These are phyloP conservation scores for Calonectria hawksworthii DNA, from an alignment of 2,329 filamentous ascomycete genomes.

Conservation along the genomic window DNA sequence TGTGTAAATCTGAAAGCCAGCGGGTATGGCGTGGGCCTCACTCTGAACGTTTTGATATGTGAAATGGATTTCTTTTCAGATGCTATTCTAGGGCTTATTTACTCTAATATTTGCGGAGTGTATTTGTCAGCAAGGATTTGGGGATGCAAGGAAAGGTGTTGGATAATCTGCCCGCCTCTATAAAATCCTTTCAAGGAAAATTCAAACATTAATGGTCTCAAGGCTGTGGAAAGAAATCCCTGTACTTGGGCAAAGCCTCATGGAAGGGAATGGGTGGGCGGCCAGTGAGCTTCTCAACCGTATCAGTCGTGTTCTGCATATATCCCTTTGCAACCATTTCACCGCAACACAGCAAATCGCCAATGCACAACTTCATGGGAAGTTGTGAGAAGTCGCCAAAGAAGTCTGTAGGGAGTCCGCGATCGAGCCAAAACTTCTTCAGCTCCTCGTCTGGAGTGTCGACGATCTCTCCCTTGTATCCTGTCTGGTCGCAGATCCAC, in stretches of 20 bases:
- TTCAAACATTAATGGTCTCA: not conserved
- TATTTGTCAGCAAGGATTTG: not conserved
- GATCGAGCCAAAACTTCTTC: constrained; percentile 40
- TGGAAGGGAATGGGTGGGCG: constrained; percentile 36
- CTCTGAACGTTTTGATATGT: too few species aligned
- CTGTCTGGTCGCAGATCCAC: constrained; percentile 39
- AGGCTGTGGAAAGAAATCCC: constrained; percentile 36
- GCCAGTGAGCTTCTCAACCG: constrained; percentile 41
- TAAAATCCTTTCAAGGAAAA: not conserved
- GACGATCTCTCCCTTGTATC: constrained; percentile 37
- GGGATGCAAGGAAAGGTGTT: too few species aligned
- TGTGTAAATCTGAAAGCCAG: too few species aligned
- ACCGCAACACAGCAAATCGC: constrained; percentile 40
- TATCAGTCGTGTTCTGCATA: constrained; percentile 39
- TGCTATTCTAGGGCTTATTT: not conserved
- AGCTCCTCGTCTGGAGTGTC: constrained; percentile 42
- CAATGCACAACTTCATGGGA: constrained; percentile 44
- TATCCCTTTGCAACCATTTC: constrained; percentile 40
- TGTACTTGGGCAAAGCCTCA: constrained; percentile 39
- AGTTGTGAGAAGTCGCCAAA: constrained; percentile 42
- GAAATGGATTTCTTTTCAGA: too few species aligned
- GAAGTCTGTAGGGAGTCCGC: constrained; percentile 37
- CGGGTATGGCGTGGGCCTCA: too few species aligned
- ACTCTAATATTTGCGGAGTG: not conserved
- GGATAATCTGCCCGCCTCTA: not conserved